phyloP scores from a whole-genome alignment of 768 basidiomycete genomes.

The Leccinum arenicola region DNA sequence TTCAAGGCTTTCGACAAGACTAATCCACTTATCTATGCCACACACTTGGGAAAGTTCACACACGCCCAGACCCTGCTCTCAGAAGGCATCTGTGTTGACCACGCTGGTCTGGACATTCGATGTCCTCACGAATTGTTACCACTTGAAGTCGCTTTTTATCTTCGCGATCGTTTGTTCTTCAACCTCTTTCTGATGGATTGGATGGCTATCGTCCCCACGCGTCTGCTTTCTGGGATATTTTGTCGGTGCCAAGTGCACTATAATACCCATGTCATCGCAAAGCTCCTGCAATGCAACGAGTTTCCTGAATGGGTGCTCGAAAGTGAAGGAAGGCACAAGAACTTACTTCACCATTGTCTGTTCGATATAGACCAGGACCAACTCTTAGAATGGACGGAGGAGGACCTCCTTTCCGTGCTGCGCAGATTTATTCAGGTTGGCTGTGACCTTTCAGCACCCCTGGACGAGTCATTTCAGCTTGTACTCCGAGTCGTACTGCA shows the following conservation, averaged over 20 bases:
- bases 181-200: background rate
- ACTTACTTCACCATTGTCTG: background rate
- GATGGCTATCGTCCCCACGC: background rate
- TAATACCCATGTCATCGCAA: background rate
- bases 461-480: background rate
- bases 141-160: background rate
- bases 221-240: background rate
- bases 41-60: background rate
- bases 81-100: background rate
- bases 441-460: background rate
- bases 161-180: background rate
- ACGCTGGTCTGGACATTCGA: background rate
- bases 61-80: background rate
- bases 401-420: background rate
- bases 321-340: background rate
- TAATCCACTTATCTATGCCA: background rate
- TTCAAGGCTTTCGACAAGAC: constrained; percentile 2
- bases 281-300: background rate
- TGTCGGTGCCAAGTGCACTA: background rate
- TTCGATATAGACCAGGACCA: background rate
- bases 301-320: background rate
- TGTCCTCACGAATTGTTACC: background rate
- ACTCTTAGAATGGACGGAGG: background rate
- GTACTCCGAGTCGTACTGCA: background rate
- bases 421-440: background rate